Evolutionary conservation across 2,329 filamentous ascomycete genomes (phyloP).

Genomic region (Stylonectria norvegica): DNA sequence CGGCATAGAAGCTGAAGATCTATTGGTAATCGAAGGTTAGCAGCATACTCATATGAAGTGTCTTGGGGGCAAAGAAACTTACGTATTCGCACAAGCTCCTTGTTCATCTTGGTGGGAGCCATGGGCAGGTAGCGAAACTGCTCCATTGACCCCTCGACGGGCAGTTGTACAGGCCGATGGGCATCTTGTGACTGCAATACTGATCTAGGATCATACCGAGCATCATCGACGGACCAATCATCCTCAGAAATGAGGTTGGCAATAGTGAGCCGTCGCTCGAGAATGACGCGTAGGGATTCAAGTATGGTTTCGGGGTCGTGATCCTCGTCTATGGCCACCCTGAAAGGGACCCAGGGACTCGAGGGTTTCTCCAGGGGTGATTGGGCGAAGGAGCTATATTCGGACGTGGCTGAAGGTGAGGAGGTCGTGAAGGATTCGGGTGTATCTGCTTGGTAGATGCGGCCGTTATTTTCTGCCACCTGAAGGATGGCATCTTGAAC

Average conservation of each 20-base stretch:
- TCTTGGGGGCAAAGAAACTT: constrained; percentile 15
- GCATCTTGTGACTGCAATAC: no score
- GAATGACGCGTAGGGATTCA: constrained; percentile 28
- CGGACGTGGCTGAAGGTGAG: constrained; percentile 1
- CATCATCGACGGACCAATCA: constrained; percentile 21
- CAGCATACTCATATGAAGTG: neutral
- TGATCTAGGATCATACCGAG: no score
- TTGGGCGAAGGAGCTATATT: neutral
- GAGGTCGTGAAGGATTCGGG: constrained; percentile 6
- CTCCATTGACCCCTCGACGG: constrained; percentile 29
- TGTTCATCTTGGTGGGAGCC: constrained; percentile 40
- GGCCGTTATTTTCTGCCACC: constrained; percentile 28
- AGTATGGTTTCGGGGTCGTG: constrained; percentile 28
- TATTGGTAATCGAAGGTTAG: constrained; percentile 20
- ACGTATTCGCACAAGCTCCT: constrained; percentile 49
- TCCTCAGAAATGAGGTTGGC: constrained; percentile 30
- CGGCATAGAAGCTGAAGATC: constrained; percentile 48
- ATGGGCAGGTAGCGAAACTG: constrained; percentile 41
- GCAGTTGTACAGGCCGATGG: constrained; percentile 16
- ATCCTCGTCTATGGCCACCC: constrained; percentile 24
- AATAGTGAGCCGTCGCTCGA: constrained; percentile 28
- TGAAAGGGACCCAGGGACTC: constrained; percentile 25
- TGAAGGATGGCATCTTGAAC: constrained; percentile 34
- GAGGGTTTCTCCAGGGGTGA: constrained; percentile 5
- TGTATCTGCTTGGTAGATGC: constrained; percentile 4